Conservation (phyloP, 768 basidiomycete species). For the Steccherinum ochraceum region DNA sequence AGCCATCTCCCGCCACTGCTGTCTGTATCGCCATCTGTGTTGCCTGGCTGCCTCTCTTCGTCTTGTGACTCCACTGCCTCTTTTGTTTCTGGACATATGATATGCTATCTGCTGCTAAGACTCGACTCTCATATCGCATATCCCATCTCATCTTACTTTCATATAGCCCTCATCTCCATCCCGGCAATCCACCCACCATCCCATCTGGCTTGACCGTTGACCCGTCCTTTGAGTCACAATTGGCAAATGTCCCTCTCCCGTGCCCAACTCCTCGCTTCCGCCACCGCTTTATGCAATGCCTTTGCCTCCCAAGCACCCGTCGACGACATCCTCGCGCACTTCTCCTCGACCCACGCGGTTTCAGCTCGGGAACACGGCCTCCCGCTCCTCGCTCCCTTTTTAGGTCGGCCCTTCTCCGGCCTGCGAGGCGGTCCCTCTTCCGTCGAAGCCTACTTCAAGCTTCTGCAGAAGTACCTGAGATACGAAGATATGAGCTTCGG, state of each 20-base stretch:
- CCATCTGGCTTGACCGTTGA: too few species aligned
- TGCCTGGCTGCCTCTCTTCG: too few species aligned
- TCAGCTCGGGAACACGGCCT: constrained; percentile 52
- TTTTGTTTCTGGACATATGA: too few species aligned
- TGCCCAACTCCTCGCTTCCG: constrained; percentile 34
- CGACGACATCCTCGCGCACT: constrained; percentile 40
- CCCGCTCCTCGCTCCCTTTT: constrained; percentile 48
- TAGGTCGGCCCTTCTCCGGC: constrained; percentile 46
- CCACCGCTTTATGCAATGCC: constrained; percentile 43
- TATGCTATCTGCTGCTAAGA: too few species aligned
- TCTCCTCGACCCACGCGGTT: constrained; percentile 38
- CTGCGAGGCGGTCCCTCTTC: constrained; percentile 23
- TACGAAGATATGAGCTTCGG: constrained; percentile 50
- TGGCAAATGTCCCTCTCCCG: constrained; percentile 17
- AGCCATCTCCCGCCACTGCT: too few species aligned
- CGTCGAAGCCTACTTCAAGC: constrained; percentile 42
- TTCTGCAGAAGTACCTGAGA: constrained; percentile 37
- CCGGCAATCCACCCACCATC: too few species aligned
- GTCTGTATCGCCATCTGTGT: too few species aligned
- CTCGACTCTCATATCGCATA: too few species aligned
- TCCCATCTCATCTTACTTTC: too few species aligned
- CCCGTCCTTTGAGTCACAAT: too few species aligned
- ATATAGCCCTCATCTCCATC: too few species aligned
- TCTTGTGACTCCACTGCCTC: too few species aligned
- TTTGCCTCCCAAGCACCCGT: constrained; percentile 40